Evolutionary conservation across 108 stramenopile genomes (phyloP), one percentile per base, ranked within the genome.

Genomic region (Pseudonitzschia multiseries): DNA sequence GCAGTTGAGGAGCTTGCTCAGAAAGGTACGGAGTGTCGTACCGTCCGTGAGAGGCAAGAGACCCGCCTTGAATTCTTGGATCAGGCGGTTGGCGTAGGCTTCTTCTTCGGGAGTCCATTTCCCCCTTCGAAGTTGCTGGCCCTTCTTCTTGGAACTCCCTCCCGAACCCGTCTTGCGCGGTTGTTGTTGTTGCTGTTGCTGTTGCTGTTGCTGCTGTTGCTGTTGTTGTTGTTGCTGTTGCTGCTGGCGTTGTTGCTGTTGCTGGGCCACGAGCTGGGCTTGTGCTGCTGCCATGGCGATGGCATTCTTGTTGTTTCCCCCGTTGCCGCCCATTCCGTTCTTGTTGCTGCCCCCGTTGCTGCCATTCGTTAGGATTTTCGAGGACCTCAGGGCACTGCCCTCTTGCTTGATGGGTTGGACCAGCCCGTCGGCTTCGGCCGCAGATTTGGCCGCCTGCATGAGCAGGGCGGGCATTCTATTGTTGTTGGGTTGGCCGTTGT

Each of bases 81-180:
- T 98, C 67, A 98, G 84, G 27, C 92, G 90, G 64, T 91, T 90
- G 46, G 96, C 95, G 68, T 95, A 98, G 9, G 90, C 85, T 80
- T 97, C 97, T 81, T 99, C 99, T 76, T 99, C 97, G 18, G 86
- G 71, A n/a, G 94, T 94, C 96, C 96, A 97, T 75, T 97, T 97
- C 8, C 69, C 72, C 22, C 71, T 42, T 46, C 69, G 78, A 40
- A 73, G 72, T 24, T 72, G 68, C 18, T 68, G 69, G 13, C 72
- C 78, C 66, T 78, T 78, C 57, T 76, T 77, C 42, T 62, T 62
- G 0, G 61, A 62, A 62, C 36, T 62, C 8, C 73, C 73, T 13
- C 70, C 70, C 9, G 32, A 62, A 27, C 15, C 29, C 44, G 18
- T 42, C 36, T 76, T 59, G 29, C 57, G 14, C 14, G 21, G 57